Conservation (phyloP, 192 early-diverging fungal genomes). For the Backusella tuberculispora region DNA sequence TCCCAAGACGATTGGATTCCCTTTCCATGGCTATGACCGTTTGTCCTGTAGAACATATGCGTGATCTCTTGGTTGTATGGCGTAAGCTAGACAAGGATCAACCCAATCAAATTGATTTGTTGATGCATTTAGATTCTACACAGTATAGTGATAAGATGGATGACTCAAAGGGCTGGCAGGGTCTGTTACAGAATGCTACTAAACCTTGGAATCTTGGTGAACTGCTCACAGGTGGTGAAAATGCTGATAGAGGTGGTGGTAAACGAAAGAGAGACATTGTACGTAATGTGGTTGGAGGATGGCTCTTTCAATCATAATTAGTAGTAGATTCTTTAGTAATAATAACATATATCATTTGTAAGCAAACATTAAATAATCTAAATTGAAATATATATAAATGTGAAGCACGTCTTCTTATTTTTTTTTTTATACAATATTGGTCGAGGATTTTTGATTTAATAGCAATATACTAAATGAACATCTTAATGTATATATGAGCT, state of each 20-base stretch:
- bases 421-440: no score
- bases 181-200: constrained; percentile 29
- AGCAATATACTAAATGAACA: no score
- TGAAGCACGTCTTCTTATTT: no score
- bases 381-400: neutral
- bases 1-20: constrained; percentile 51
- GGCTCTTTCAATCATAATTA: constrained; percentile 34
- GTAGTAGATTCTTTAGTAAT: neutral
- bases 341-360: neutral
- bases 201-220: constrained; percentile 32
- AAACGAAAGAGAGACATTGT: constrained; percentile 47
- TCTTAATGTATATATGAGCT: no score
- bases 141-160: constrained; percentile 9
- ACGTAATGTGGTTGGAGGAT: constrained; percentile 44
- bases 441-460: no score
- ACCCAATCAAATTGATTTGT: neutral
- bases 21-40: constrained; percentile 57
- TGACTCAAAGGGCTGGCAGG: constrained; percentile 21
- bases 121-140: neutral
- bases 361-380: neutral
- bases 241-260: constrained; percentile 18
- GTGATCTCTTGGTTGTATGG: constrained; percentile 49
- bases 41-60: constrained; percentile 52
- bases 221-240: constrained; percentile 13
- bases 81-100: constrained; percentile 42